Base-by-base conservation (phyloP, 768 basidiomycete genomes). In the Auriscalpium microsporum region DNA sequence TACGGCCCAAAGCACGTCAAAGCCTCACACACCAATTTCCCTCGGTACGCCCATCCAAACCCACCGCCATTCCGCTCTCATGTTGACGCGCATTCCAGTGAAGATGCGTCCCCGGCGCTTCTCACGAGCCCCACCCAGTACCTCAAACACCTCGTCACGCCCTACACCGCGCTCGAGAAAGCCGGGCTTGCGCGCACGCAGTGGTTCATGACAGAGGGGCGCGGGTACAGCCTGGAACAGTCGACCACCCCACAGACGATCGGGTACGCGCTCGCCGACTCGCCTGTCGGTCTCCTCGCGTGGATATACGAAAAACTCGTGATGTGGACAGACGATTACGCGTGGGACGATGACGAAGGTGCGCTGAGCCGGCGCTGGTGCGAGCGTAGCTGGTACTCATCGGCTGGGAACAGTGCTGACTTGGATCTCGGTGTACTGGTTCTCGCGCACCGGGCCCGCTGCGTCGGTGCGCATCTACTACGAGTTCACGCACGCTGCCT, bases 401-500 rank as follows among this genome's bases (percentile, higher is more conserved):
- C 19, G 4, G 4, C 13, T 13, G 16, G n/a, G 36, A 8, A 2
- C 54, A 82, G 82, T 83, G 1, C 60, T 85, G 35, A 81, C 79
- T 0, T 85, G 82, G 81, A 64, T 81, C 19, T 82, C 80, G 2
- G 70, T 81, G 11, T 82, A 79, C 61, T 78, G 73, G 71, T 82
- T 84, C 67, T 83, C 81, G 8, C 74, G 76, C 10, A 71, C 76
- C 0, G 82, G 82, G 0, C 82, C 84, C 7, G 73, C 81, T 2
- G 80, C 83, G 0, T 78, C 83, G 0, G 19, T 78, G 8, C 71
- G 82, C 11, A 82, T 83, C 17, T 85, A 84, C 64, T 83, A 77
- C 61, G 84, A 85, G 61, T 10, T 54, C 14, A 4, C 10, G 14
- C 42, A 50, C 14, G 3, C 40, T 5, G 36, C 5, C 23, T 36